Evolutionary conservation across 768 basidiomycete genomes (phyloP), one percentile per base, ranked within the genome.

Genomic region (Myochromella boudieri): DNA sequence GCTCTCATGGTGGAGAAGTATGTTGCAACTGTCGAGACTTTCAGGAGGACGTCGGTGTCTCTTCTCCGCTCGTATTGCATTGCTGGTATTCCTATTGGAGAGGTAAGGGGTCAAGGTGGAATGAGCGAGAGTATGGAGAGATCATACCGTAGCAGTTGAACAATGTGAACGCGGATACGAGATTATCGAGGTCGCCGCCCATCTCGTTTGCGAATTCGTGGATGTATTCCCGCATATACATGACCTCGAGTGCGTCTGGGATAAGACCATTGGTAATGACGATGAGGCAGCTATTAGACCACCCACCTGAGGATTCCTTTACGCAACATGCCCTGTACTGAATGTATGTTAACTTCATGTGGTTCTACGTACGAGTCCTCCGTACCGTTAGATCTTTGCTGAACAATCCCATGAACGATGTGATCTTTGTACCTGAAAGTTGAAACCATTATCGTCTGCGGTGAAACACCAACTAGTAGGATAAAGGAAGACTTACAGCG

Each of bases 1-100:
- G 57, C 60, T 8, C 58, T 61, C 4, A 63, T 60, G 21, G 58
- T 59, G 1, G 62, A 60, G 38, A 64, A 61, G 34, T 61, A 58
- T 9, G 57, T 57, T 3, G 56, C 51, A 12, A 57, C 49, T 3
- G 56, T 54, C 4, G 52, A 40, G 12, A 60, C 37, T 18, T 48
- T 57, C 1, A 49, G 24, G 9, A 50, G 25, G 26, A 27, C 26
- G 5, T 54, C 52, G 17, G 44, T 26, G n/a, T 54, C 44, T 18
- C 52, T 48, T 20, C 37, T 36, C 32, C 50, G 48, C 18, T 54
- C 52, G n/a, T 49, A 50, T 27, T 44, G 37, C 28, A 54, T 46
- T 12, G 52, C 44, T 5, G 52, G 44, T 25, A 54, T 21, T n/a
- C 52, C 52, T 54, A 14, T 6, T n/a, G 6, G 5, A 34, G 18